phyloP scores from a whole-genome alignment of 2,329 filamentous ascomycete genomes.

The Zarea fungicola region DNA sequence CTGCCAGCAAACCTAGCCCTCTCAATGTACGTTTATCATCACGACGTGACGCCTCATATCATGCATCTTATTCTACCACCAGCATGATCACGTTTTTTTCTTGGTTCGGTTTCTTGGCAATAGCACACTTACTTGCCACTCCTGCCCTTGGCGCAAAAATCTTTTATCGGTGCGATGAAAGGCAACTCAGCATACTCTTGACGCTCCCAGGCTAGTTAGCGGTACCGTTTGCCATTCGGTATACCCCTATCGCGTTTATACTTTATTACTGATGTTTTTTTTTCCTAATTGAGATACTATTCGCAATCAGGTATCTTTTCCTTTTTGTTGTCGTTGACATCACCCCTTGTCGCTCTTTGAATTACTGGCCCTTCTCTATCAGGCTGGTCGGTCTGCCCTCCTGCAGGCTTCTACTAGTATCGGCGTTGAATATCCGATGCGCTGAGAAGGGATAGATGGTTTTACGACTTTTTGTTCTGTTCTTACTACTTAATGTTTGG shows the following conservation, averaged over 20 bases:
- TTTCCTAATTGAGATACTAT: not conserved
- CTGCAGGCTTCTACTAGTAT: not conserved
- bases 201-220: not conserved
- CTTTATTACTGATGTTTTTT: conserved; percentile 1
- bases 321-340: no score
- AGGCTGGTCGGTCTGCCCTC: not conserved
- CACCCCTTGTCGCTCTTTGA: not conserved
- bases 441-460: not conserved
- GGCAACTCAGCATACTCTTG: not conserved
- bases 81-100: not conserved
- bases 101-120: conserved; percentile 2
- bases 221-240: conserved; percentile 18
- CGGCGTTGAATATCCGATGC: conserved; percentile 4
- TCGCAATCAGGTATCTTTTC: not conserved
- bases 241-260: conserved; percentile 21
- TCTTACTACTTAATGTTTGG: conserved; percentile 14
- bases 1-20: not conserved
- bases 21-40: not conserved
- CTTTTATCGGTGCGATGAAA: not conserved
- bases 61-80: not conserved
- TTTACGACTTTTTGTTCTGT: conserved; percentile 3
- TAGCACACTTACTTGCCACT: no score
- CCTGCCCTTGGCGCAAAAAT: no score
- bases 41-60: conserved; percentile 4
- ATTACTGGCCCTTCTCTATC: not conserved